These are phyloP conservation scores for Selenicereus undatus DNA, from an alignment of 148 eudicot species.

Conservation along the genomic window DNA sequence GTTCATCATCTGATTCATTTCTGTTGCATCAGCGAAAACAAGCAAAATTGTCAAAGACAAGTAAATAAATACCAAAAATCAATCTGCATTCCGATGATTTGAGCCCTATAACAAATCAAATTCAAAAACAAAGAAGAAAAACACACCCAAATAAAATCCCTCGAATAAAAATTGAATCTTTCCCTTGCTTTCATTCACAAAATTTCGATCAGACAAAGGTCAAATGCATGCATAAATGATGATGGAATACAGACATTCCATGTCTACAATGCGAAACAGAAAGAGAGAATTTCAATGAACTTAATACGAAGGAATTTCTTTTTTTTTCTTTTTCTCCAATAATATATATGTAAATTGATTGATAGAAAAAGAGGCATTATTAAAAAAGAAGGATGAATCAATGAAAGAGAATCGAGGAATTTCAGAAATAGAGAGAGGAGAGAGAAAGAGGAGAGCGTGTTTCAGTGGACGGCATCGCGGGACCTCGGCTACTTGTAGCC, in stretches of 20 bases:
- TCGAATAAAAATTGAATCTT: conserved; percentile 30
- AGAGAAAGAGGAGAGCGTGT: conserved; percentile 14
- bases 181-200: neutral
- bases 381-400: neutral
- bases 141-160: conserved; percentile 19
- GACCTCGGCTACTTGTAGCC: neutral
- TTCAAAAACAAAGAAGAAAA: neutral
- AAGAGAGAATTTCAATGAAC: neutral
- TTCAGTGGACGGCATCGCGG: conserved; percentile 13
- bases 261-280: neutral
- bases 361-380: neutral
- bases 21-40: conserved; percentile 18
- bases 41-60: neutral
- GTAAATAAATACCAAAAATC: neutral
- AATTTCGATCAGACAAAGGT: neutral
- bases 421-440: neutral
- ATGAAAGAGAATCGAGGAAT: neutral
- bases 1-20: conserved; percentile 21
- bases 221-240: neutral
- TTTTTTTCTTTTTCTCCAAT: neutral
- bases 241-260: neutral
- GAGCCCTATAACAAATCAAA: neutral
- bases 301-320: neutral
- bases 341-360: neutral
- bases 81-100: neutral